These are phyloP conservation scores for Pulicaria dysenterica DNA, from an alignment of 129 eudicot species.

Conservation along the genomic window DNA sequence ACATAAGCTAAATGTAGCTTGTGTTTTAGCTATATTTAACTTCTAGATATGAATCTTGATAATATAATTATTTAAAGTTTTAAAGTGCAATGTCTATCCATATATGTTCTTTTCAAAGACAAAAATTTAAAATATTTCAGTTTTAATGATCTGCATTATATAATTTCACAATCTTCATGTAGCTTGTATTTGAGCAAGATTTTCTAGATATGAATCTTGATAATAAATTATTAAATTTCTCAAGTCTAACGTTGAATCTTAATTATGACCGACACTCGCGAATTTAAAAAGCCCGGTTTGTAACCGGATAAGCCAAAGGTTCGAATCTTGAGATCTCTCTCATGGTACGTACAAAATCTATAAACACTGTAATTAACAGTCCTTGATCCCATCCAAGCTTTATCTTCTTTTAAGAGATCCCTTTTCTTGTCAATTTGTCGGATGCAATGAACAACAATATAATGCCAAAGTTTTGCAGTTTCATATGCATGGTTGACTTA, in stretches of 20 bases:
- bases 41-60: no score
- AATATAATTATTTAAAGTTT: no score
- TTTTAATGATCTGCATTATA: background rate
- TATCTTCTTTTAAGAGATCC: constrained; percentile 46
- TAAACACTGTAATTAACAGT: constrained; percentile 39
- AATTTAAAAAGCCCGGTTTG: background rate
- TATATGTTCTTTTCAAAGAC: background rate
- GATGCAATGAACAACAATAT: constrained; percentile 43
- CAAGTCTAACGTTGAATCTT: background rate
- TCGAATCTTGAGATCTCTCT: constrained; percentile 29
- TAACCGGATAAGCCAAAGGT: constrained; percentile 28
- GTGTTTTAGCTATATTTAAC: no score
- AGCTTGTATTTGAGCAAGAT: background rate
- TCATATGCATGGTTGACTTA: constrained; percentile 39
- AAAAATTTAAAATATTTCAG: background rate
- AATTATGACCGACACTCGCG: background rate
- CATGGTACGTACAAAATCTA: constrained; percentile 39
- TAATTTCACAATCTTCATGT: background rate
- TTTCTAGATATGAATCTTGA: constrained; percentile 13
- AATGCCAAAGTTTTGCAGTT: constrained; percentile 38
- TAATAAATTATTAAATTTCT: background rate
- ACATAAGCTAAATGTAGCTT: no score
- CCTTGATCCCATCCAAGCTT: constrained; percentile 32
- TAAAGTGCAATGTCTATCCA: constrained; percentile 23
- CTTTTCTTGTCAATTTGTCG: constrained; percentile 49